These are phyloP conservation scores for Gracilaria vermiculophylla DNA, from an alignment of 23 red algal genomes.

Conservation along the genomic window DNA sequence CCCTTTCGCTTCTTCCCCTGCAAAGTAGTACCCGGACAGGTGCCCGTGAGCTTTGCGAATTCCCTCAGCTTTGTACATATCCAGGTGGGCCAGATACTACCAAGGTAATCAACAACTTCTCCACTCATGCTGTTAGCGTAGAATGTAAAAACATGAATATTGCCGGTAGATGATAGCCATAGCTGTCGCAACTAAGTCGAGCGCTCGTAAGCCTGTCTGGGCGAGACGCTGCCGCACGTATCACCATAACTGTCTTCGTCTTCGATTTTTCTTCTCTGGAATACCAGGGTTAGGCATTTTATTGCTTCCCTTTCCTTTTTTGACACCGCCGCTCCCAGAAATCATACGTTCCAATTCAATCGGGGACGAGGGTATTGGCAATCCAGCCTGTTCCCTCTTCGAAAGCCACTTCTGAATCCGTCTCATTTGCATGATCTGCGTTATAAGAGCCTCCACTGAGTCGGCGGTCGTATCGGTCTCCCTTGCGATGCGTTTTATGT, in stretches of 20 bases:
- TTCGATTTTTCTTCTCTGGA: neutral
- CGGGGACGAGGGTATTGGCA: neutral
- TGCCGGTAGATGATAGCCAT: too few relatives aligned
- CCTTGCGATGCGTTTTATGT: constrained; percentile 39
- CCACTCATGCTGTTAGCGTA: too few relatives aligned
- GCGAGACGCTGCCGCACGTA: too few relatives aligned
- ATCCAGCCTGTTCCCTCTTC: constrained; percentile 14
- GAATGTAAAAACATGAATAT: too few relatives aligned
- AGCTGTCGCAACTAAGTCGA: too few relatives aligned
- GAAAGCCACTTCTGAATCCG: constrained; percentile 66
- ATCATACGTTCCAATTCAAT: constrained; percentile 55
- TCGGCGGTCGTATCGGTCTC: neutral
- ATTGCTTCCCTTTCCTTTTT: neutral
- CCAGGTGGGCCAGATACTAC: too few relatives aligned
- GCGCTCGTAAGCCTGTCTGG: too few relatives aligned
- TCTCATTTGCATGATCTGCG: constrained; percentile 34
- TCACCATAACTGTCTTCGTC: neutral
- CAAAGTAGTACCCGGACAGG: too few relatives aligned
- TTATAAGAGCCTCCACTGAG: constrained; percentile 30
- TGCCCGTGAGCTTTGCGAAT: too few relatives aligned
- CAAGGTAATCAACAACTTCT: too few relatives aligned
- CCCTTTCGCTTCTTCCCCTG: too few relatives aligned
- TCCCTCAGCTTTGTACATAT: too few relatives aligned
- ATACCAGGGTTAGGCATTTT: constrained; percentile 1
- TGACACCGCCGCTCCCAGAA: neutral